A percentile compares a stretch with the other conserved stretches of the same genome.
These are phyloP conservation scores for Lentinula edodes DNA, from an alignment of 768 basidiomycete genomes.

Conservation along the genomic window DNA sequence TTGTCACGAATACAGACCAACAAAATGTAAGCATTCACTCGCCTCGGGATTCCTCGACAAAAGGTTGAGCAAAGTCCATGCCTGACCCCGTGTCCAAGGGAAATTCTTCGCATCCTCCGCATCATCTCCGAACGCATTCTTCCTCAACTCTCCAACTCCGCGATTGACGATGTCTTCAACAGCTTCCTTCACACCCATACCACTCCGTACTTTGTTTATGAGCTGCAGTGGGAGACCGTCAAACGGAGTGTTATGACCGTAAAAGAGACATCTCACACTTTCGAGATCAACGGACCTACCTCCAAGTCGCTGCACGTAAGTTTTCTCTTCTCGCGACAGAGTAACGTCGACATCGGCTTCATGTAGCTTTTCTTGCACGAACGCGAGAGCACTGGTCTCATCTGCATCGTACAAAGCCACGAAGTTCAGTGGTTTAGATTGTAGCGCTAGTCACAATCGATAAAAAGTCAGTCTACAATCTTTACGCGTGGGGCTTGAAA, in stretches of 20 bases:
- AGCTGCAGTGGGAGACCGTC: constrained; percentile 37
- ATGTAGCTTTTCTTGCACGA: constrained; percentile 73
- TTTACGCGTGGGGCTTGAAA: not conserved
- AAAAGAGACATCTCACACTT: constrained; percentile 44
- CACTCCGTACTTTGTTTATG: constrained; percentile 78
- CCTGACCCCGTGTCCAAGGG: constrained; percentile 84
- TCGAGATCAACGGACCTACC: constrained; percentile 90
- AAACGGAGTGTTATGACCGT: not conserved
- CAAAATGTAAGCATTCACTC: constrained; percentile 27
- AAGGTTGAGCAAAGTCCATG: constrained; percentile 74
- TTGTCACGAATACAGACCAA: constrained; percentile 16
- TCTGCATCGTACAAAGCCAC: constrained; percentile 87
- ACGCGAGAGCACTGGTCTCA: constrained; percentile 66
- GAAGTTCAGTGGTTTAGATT: constrained; percentile 73
- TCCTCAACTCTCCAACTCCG: constrained; percentile 77
- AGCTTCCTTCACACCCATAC: constrained; percentile 67
- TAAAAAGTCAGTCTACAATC: not conserved
- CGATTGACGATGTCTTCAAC: constrained; percentile 86
- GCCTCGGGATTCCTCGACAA: constrained; percentile 65
- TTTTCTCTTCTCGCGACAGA: constrained; percentile 50
- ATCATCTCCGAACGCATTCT: constrained; percentile 93
- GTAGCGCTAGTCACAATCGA: constrained; percentile 50
- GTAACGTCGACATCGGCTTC: constrained; percentile 48
- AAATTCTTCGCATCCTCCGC: constrained; percentile 78
- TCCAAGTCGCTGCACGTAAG: constrained; percentile 70